Evolutionary conservation across 305 asterid genomes (phyloP).

Genomic region (Solanum hybrid): DNA sequence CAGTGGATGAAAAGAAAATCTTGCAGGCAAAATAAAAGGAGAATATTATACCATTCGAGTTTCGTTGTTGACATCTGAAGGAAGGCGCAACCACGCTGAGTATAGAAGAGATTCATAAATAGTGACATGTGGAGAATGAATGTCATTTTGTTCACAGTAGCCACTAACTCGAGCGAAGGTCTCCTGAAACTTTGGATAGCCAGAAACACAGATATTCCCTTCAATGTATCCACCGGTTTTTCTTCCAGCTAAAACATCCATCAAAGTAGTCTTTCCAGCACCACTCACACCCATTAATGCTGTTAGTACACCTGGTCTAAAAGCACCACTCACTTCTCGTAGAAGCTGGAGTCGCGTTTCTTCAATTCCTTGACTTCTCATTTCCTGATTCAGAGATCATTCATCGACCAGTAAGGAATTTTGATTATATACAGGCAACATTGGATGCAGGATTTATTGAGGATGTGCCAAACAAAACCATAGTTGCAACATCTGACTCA

Average conservation of each 20-base stretch:
- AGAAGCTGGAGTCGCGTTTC: conserved; percentile 28
- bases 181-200: conserved; percentile 30
- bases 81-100: conserved; percentile 47
- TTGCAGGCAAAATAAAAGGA: not conserved
- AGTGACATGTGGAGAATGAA: conserved; percentile 43
- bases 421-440: not conserved
- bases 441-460: not conserved
- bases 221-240: conserved; percentile 42
- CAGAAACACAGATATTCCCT: conserved; percentile 35
- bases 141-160: conserved; percentile 42
- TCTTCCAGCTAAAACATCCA: conserved; percentile 48
- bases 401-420: not conserved
- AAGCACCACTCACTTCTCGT: conserved; percentile 36
- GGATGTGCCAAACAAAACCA: not conserved
- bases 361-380: conserved; percentile 32
- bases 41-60: conserved; percentile 19
- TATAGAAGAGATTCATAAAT: conserved; percentile 36
- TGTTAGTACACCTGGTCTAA: conserved; percentile 39
- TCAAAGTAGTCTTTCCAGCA: conserved; percentile 45
- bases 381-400: conserved; percentile 23
- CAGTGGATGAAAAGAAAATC: not conserved
- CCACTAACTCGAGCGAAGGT: conserved; percentile 43
- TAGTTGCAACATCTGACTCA: not conserved
- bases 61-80: conserved; percentile 22
- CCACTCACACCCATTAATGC: conserved; percentile 47